Conservation (phyloP, 345 rosid genomes). For the Kernera saxatilis region DNA sequence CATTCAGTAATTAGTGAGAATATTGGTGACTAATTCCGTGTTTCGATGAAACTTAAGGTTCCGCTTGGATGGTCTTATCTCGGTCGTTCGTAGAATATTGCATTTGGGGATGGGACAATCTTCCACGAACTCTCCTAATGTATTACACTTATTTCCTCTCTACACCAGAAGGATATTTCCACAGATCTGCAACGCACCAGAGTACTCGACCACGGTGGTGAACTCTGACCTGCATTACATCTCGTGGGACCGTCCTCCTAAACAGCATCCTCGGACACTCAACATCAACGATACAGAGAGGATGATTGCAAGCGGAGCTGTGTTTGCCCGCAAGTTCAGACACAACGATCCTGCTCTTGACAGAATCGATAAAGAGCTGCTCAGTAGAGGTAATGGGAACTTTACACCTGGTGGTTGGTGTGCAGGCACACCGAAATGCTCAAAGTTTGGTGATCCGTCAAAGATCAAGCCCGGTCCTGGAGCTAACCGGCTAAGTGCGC, state of each 20-base stretch:
- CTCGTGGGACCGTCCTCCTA: constrained; percentile 36
- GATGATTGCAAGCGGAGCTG: constrained; percentile 30
- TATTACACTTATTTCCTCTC: constrained; percentile 42
- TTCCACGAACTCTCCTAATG: constrained; percentile 27
- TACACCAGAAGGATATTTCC: constrained; percentile 48
- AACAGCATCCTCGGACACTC: constrained; percentile 31
- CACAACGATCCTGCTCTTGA: constrained; percentile 30
- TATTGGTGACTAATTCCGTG: not conserved
- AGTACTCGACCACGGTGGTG: constrained; percentile 28
- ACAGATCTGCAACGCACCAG: constrained; percentile 44
- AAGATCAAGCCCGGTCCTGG: constrained; percentile 77
- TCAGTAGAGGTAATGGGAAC: constrained; percentile 26
- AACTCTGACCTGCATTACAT: constrained; percentile 38
- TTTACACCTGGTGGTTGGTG: constrained; percentile 99
- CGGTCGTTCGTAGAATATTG: constrained; percentile 28
- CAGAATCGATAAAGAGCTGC: constrained; percentile 27
- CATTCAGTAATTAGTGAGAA: not conserved
- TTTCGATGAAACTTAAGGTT: constrained; percentile 25
- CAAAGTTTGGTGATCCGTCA: constrained; percentile 51
- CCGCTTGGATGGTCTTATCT: constrained; percentile 38
- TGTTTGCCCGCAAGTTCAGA: constrained; percentile 32
- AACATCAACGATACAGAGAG: constrained; percentile 23
- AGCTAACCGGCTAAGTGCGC: constrained; percentile 51
- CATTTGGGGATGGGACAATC: constrained; percentile 35
- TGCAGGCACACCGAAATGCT: constrained; percentile 61